phyloP scores from a whole-genome alignment of 2,329 filamentous ascomycete genomes.

The Aspergillus neoniger region DNA sequence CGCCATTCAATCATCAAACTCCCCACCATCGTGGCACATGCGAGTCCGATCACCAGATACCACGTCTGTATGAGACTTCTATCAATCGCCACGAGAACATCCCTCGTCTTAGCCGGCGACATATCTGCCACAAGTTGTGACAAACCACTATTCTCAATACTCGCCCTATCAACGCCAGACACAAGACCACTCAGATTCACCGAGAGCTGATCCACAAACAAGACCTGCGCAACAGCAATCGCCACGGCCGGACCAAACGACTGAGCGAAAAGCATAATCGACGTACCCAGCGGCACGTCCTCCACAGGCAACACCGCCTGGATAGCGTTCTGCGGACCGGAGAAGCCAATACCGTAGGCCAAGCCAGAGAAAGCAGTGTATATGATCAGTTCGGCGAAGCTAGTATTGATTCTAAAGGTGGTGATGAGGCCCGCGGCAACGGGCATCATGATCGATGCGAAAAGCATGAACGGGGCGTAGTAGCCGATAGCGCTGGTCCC shows the following conservation, averaged over 20 bases:
- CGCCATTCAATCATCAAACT: slow-evolving; percentile 30
- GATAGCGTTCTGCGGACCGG: slow-evolving; percentile 31
- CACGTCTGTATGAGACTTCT: slow-evolving; percentile 23
- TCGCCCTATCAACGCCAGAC: slow-evolving; percentile 16
- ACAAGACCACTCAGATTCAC: slow-evolving; percentile 16
- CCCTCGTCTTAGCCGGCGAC: slow-evolving; percentile 8
- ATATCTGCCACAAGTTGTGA: slow-evolving; percentile 22
- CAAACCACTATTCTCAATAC: slow-evolving; percentile 22
- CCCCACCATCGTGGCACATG: slow-evolving; percentile 26
- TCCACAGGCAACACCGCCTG: slow-evolving; percentile 29
- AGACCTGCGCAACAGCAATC: slow-evolving; percentile 54
- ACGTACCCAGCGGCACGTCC: slow-evolving; percentile 31
- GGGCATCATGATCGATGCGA: slow-evolving; percentile 34
- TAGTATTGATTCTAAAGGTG: slow-evolving; percentile 26
- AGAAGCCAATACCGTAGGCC: slow-evolving; percentile 35
- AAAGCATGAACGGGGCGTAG: slow-evolving; percentile 40
- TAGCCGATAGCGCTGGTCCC: slow-evolving; percentile 32
- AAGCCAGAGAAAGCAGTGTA: slow-evolving; percentile 33
- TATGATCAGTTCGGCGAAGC: slow-evolving; percentile 28
- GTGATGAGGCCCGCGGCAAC: slow-evolving; percentile 39
- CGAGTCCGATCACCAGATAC: slow-evolving; percentile 26
- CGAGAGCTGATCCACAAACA: slow-evolving; percentile 53
- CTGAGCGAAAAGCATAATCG: slow-evolving; percentile 40
- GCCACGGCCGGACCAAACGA: slow-evolving; percentile 49
- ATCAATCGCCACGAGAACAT: slow-evolving; percentile 25